Conservation (phyloP, 2,329 filamentous ascomycete species). For the Immersiporthe knoxdaviesiana region DNA sequence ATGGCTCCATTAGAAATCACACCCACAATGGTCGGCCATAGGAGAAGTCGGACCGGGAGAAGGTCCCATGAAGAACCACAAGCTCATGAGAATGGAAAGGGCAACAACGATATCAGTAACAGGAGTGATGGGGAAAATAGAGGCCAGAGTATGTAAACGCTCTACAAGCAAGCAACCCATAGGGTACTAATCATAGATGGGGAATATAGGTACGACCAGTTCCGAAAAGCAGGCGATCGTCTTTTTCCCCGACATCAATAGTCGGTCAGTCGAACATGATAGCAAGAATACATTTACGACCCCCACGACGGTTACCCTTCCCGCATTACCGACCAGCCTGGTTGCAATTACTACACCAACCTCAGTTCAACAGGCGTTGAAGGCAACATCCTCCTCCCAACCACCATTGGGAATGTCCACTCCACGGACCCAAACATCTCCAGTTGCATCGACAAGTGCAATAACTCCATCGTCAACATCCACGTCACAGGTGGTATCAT, state of each 20-base stretch:
- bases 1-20: background rate
- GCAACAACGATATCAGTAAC: background rate
- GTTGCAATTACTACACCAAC: background rate
- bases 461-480: background rate
- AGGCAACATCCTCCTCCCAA: background rate
- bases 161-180: background rate
- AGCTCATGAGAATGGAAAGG: background rate
- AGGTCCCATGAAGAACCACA: background rate
- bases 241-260: background rate
- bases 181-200: background rate
- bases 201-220: no score
- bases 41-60: background rate
- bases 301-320: background rate
- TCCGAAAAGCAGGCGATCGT: no score
- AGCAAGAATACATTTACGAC: background rate
- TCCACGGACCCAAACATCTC: background rate
- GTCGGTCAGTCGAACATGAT: background rate
- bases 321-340: background rate
- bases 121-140: background rate
- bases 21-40: background rate
- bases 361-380: background rate
- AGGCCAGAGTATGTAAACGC: background rate
- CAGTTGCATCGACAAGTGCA: background rate
- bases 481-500: background rate
- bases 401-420: background rate